Conservation (phyloP, 495 filamentous ascomycete species). For the Amorphotheca resinae region DNA sequence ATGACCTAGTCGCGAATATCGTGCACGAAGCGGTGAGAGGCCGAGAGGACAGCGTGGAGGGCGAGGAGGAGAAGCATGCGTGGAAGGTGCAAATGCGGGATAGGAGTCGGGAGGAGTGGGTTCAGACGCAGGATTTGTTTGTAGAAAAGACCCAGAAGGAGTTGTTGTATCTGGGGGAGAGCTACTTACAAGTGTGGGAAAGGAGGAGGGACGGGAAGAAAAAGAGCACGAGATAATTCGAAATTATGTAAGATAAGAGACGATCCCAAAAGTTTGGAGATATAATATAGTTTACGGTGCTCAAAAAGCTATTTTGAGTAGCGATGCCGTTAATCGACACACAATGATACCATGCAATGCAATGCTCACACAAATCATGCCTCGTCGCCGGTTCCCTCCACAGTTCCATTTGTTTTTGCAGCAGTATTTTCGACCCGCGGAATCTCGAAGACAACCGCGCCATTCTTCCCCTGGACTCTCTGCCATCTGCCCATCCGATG, state of each 20-base stretch:
- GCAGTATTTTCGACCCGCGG: slow-evolving; percentile 34
- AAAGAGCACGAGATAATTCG: neutral
- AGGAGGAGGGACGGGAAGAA: slow-evolving; percentile 44
- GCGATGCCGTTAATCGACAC: slow-evolving; percentile 3
- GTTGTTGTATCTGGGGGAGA: slow-evolving; percentile 82
- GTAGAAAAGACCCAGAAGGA: slow-evolving; percentile 78
- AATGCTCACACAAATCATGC: slow-evolving; percentile 1
- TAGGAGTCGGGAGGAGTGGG: slow-evolving; percentile 66
- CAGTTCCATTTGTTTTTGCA: slow-evolving; percentile 11
- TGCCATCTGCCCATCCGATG: slow-evolving; percentile 71
- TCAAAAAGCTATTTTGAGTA: slow-evolving; percentile 7
- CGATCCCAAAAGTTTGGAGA: neutral
- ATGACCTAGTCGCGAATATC: slow-evolving; percentile 94
- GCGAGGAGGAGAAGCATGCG: slow-evolving; percentile 72
- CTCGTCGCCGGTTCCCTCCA: neutral
- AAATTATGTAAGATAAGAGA: neutral
- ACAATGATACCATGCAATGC: slow-evolving; percentile 10
- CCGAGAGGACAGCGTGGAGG: slow-evolving; percentile 62
- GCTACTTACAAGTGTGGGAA: slow-evolving; percentile 96
- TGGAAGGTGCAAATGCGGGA: slow-evolving; percentile 59
- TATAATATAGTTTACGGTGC: neutral
- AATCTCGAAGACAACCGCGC: slow-evolving; percentile 70
- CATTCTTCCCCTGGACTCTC: slow-evolving; percentile 56
- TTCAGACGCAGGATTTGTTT: slow-evolving; percentile 86
- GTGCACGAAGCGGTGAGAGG: slow-evolving; percentile 77